Base-by-base conservation (phyloP, 2,329 filamentous ascomycete species). In the Aspergillus niger region DNA sequence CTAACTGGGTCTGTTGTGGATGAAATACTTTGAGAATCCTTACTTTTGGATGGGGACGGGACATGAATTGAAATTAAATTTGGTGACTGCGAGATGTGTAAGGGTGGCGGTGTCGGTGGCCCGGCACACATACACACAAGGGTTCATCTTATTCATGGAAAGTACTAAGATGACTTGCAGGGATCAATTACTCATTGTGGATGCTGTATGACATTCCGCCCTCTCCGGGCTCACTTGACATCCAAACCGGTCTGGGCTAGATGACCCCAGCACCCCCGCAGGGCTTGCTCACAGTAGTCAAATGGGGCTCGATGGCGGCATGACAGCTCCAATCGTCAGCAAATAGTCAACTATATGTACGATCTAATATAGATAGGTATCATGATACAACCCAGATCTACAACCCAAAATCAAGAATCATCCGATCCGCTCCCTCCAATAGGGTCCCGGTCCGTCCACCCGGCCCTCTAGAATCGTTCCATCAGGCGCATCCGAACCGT, bases 401-500 rank as follows among this genome's bases (percentile, higher is more conserved):
- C 22, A 47, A 17, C 5, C 15, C 17, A n/a, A 47, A 55, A 47
- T 30, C 52, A 44, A 53, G 51, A 41, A 43, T 44, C 32, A 30
- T 28, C 39, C 53, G 24, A 24, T 32, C 51, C n/a, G 10, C 20
- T 4, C 24, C 17, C 24, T 30, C 53, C 53, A 43, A 55, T 47
- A 38, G 38, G 30, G n/a, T 15, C 8, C 13, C 41, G 10, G 15
- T 10, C 39, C 24, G 22, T 5, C 52, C 5, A 32, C 20, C 13
- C 22, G 20, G 41, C n/a, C 11, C 17, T n/a, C 55, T 60, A 63
- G n/a, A 60, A 62, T 28, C 71, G 87, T 83, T 96, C 92, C 89
- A 96, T 93, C 65, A 96, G 79, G 67, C 91, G 92, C 82, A 84
- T 91, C 64, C 91, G 82, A 10, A 93, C 91, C 0, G 93, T 98